Percentiles rank a stretch among this genome's conserved stretches.
Conservation (phyloP, 2,329 filamentous ascomycete genomes). For the Mariannaea elegans region DNA sequence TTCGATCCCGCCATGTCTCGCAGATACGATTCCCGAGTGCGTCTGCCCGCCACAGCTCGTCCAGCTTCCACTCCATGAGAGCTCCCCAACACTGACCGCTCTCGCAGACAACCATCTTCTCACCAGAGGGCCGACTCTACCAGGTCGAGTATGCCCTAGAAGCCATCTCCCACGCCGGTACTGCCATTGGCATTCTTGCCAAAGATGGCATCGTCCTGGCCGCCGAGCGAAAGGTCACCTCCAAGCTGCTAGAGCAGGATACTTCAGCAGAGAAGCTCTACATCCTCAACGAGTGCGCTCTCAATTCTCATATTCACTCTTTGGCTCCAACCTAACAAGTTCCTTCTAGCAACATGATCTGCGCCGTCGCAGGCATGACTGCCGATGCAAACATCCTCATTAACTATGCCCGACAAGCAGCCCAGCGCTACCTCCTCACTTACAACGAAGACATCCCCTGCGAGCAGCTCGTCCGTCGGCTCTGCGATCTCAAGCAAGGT, state of each 20-base stretch:
- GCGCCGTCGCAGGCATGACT: constrained; percentile 98
- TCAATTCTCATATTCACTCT: not conserved
- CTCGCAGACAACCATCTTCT: constrained; percentile 98
- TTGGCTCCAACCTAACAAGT: constrained; percentile 18
- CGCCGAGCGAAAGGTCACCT: constrained; percentile 98
- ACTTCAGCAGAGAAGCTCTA: constrained; percentile 99
- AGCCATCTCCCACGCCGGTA: constrained; percentile 98
- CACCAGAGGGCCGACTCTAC: constrained; percentile 96
- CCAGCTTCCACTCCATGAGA: constrained; percentile 17
- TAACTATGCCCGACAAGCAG: constrained; percentile 97
- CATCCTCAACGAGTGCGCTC: constrained; percentile 91
- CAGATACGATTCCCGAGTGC: constrained; percentile 95
- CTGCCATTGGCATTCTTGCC: constrained; percentile 93
- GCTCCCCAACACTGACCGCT: constrained; percentile 33
- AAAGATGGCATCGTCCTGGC: constrained; percentile 98
- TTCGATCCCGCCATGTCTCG: constrained; percentile 77
- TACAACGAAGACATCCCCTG: constrained; percentile 99
- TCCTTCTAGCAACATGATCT: constrained; percentile 92
- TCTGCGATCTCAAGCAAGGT: constrained; percentile 98
- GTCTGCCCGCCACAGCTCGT: constrained; percentile 48
- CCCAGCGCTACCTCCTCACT: constrained; percentile 96
- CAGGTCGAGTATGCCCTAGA: constrained; percentile 99
- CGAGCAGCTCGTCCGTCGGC: constrained; percentile 94
- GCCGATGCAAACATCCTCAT: constrained; percentile 99
- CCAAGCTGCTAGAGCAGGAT: constrained; percentile 98